Evolutionary conservation across 2,329 filamentous ascomycete species (phyloP), one percentile per base, ranked within the genome.

Genomic region (Paecilomyces sp.): DNA sequence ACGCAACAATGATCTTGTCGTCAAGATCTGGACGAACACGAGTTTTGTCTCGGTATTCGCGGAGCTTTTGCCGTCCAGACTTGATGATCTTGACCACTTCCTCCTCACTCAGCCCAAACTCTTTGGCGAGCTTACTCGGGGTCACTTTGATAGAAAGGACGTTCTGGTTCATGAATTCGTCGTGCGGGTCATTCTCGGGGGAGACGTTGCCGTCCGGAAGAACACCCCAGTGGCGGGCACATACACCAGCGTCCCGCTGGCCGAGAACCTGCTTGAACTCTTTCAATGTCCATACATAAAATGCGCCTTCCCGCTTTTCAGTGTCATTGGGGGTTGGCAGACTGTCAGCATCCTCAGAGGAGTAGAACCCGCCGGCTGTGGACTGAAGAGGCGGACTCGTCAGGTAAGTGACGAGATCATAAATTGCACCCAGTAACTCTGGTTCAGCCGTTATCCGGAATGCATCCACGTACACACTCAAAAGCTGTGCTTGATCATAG

Each of bases 111-210:
- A 93, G 80, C 1, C 86, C 87, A 66, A 96, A 89, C 65, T 94
- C 88, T 59, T 85, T 84, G 13, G 88, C 88, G 7, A 99, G 80
- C 54, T 88, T 85, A 22, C 83, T 80, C 0, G 86, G 81, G 0
- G 87, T 89, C 61, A 83, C 86, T 36, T 84, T 84, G 28, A 96
- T 82, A 41, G 86, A 85, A 1, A 97, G 77, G 4, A 96, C 92
- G 69, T 97, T 99, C 71, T 96, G 91, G 67, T 93, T 92, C 69
- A 96, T 88, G 61, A 97, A 93, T 69, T 97, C 93, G 70, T 97
- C 93, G 67, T 96, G 90, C 0, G 90, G 88, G 70, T 99, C 94
- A 66, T 93, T 86, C 58, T 88, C 85, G 3, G 88, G 86, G 34
- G 87, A 84, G 1, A 99, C 88, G 68, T 99, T 97, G 53, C 94